phyloP scores from a whole-genome alignment of 768 basidiomycete species.

The Pulveroboletus sp. region DNA sequence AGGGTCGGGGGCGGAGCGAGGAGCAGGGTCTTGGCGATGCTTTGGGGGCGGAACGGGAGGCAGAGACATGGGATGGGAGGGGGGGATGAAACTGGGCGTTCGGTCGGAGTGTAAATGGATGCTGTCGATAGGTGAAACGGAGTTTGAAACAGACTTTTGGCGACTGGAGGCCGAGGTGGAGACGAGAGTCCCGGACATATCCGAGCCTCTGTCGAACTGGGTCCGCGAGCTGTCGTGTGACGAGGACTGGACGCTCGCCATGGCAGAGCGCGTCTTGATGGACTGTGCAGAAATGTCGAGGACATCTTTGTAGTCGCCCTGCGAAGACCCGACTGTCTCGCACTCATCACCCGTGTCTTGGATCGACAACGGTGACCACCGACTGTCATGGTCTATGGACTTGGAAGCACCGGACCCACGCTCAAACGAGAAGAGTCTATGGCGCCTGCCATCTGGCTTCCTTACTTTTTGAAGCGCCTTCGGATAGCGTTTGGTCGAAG shows the following conservation, averaged over 20 bases:
- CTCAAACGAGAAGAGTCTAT: constrained; percentile 15
- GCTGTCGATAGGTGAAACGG: constrained; percentile 2
- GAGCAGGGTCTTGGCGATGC: not conserved
- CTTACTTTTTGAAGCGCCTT: constrained; percentile 7
- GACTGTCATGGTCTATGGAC: not conserved
- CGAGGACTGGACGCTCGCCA: not conserved
- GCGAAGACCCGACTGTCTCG: not conserved
- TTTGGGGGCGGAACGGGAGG: not conserved
- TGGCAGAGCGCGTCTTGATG: not conserved
- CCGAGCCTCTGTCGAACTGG: constrained; percentile 10
- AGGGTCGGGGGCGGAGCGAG: not conserved
- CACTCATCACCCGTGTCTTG: not conserved
- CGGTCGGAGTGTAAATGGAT: constrained; percentile 10
- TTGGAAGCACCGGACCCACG: not conserved
- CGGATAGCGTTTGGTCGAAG: constrained; percentile 2
- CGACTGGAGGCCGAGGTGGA: not conserved
- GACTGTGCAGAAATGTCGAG: constrained; percentile 21
- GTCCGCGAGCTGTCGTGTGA: not conserved
- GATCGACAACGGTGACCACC: not conserved
- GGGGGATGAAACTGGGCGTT: not conserved
- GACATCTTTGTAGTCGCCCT: constrained; percentile 12
- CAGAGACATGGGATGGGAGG: constrained; percentile 2
- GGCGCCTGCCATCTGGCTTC: constrained; percentile 6
- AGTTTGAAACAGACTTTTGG: constrained; percentile 9
- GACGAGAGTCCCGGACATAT: constrained; percentile 21